Evolutionary conservation across 768 basidiomycete species (phyloP), one percentile per base, ranked within the genome.

Genomic region (Clitopilus passeckerianus): DNA sequence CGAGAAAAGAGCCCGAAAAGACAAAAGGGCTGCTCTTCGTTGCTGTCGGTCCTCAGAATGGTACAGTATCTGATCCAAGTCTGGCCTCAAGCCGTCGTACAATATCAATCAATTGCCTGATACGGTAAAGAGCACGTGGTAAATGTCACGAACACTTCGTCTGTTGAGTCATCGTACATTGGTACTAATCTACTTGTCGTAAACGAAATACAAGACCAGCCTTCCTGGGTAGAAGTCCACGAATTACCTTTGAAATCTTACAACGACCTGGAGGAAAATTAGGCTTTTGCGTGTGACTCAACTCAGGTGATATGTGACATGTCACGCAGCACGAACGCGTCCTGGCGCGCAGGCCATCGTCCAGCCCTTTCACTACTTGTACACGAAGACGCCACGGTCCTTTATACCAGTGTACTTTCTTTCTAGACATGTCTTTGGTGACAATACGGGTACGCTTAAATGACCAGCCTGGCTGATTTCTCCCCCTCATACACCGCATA

Each of bases 341-440:
- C 37, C 14, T 5, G n/a, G 37, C 37, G 37, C 37, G 37, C 12
- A 41, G 10, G 12, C 12, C 37, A n/a, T 14, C 5, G 37, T n/a
- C n/a, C 37, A 41, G 37, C 10, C 35, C 16, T 55, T 34, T 23
- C 30, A 24, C 54, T 33, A 16, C 53, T 8, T n/a, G 44, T 14
- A 10, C 44, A 46, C 44, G 44, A 46, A 7, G 44, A 7, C 10
- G 9, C 46, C 10, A 18, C 20, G 46, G 18, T 50, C 54, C 54
- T 33, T 55, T 16, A 20, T 18, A 1, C 30, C 30, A 5, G n/a
- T 53, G 30, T 56, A 30, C 27, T 30, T 30, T 30, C 27, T 30
- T 30, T 30, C 27, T 15, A 15, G n/a, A 18, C 24, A 88, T 88
- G 87, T 86, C 87, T 50, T 83, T 86, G 65, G 86, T 89, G 59